Evolutionary conservation across 768 basidiomycete species (phyloP).

Genomic region (Galerina sulciceps): DNA sequence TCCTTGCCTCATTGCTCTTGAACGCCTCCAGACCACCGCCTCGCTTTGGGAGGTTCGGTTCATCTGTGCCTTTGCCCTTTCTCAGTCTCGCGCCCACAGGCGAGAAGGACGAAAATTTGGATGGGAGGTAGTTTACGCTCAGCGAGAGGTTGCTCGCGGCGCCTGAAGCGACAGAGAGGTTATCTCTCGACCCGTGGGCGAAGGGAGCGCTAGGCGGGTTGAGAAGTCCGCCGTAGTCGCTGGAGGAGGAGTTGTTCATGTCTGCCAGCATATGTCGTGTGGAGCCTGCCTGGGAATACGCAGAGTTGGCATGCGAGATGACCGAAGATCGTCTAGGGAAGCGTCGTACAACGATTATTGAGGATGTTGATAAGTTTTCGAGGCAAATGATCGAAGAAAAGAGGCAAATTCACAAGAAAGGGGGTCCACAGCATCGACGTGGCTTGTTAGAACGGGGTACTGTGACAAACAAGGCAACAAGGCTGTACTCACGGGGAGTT

Average conservation of each 20-base stretch:
- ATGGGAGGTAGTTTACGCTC: constrained; percentile 75
- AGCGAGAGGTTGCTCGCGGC: constrained; percentile 54
- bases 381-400: neutral
- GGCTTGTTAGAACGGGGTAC: neutral
- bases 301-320: constrained; percentile 31
- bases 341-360: too few species aligned
- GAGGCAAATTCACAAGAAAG: neutral
- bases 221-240: constrained; percentile 34
- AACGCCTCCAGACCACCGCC: constrained; percentile 77
- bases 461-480: neutral
- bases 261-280: constrained; percentile 50
- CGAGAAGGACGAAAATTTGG: constrained; percentile 66
- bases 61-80: constrained; percentile 37
- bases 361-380: constrained; percentile 1
- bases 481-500: constrained; percentile 23
- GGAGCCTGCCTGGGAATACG: constrained; percentile 48
- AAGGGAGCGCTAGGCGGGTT: constrained; percentile 45
- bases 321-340: constrained; percentile 42
- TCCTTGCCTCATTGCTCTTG: constrained; percentile 52
- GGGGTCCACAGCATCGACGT: neutral
- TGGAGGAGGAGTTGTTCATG: constrained; percentile 23
- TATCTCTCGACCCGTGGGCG: constrained; percentile 13
- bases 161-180: constrained; percentile 38
- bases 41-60: constrained; percentile 51
- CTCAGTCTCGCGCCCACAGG: constrained; percentile 40